These are phyloP conservation scores for Daedalea quercina DNA, from an alignment of 768 basidiomycete species.

Conservation along the genomic window DNA sequence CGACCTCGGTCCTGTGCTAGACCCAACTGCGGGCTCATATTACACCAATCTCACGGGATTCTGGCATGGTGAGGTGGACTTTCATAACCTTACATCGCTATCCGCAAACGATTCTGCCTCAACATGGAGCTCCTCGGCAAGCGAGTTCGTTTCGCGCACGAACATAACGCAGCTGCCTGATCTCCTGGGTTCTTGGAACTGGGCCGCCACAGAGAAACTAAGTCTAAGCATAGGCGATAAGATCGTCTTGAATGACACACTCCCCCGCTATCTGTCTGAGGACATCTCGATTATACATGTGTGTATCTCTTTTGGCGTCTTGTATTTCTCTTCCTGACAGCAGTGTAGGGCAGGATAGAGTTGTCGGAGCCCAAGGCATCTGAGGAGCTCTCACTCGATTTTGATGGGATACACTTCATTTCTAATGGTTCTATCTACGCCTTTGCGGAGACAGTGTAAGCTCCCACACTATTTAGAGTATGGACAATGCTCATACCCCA, in stretches of 20 bases:
- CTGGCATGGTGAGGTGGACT: slow-evolving; percentile 53
- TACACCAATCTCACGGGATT: slow-evolving; percentile 69
- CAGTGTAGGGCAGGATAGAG: slow-evolving; percentile 61
- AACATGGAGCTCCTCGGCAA: slow-evolving; percentile 46
- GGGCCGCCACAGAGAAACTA: slow-evolving; percentile 56
- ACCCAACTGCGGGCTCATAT: not conserved
- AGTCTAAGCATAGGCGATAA: slow-evolving; percentile 65
- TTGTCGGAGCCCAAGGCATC: slow-evolving; percentile 43
- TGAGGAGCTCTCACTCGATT: slow-evolving; percentile 61
- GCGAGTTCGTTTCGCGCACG: slow-evolving; percentile 44
- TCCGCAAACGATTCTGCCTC: slow-evolving; percentile 26
- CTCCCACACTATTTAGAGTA: no score
- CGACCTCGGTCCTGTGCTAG: not conserved
- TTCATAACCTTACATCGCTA: slow-evolving; percentile 59
- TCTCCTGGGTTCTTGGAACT: slow-evolving; percentile 58
- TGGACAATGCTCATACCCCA: not conserved
- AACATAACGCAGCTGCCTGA: slow-evolving; percentile 46
- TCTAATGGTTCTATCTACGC: slow-evolving; percentile 74
- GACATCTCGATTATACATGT: slow-evolving; percentile 61
- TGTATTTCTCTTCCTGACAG: not conserved
- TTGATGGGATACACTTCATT: slow-evolving; percentile 73
- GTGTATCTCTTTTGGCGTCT: slow-evolving; percentile 18
- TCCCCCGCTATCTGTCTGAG: slow-evolving; percentile 25
- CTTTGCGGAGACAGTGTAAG: slow-evolving; percentile 62
- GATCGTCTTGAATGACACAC: slow-evolving; percentile 28